Conservation (phyloP, 495 filamentous ascomycete species). For the Aspergillus cavernicola region DNA sequence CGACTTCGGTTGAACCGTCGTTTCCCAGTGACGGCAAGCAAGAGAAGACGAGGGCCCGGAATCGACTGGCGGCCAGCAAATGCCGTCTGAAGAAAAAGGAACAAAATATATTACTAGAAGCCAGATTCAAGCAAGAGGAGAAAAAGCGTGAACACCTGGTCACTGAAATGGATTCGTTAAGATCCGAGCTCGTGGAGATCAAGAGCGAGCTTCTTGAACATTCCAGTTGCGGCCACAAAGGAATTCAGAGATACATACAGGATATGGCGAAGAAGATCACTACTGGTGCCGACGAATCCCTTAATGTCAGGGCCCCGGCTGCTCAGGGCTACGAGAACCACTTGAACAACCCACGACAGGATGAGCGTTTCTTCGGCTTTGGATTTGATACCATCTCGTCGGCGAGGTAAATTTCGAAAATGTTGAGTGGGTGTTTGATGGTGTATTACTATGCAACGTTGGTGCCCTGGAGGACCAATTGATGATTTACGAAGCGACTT, state of each 20-base stretch:
- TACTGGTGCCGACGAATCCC: neutral
- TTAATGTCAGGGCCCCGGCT: neutral
- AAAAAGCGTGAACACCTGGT: slow-evolving; percentile 33
- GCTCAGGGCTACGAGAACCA: neutral
- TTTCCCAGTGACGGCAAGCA: slow-evolving; percentile 15
- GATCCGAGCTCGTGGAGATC: slow-evolving; percentile 54
- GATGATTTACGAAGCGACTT: neutral
- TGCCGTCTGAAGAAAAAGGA: slow-evolving; percentile 67
- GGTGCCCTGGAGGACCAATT: neutral
- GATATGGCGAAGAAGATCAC: slow-evolving; percentile 41
- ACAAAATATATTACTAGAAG: neutral
- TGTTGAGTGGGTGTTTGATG: neutral
- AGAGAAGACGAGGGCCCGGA: slow-evolving; percentile 67
- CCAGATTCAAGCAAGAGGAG: neutral
- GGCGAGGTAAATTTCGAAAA: neutral
- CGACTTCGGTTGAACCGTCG: neutral
- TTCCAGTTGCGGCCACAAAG: slow-evolving; percentile 53
- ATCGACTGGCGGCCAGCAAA: slow-evolving; percentile 80
- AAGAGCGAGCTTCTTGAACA: slow-evolving; percentile 59
- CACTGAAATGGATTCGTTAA: slow-evolving; percentile 41
- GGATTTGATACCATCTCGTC: neutral
- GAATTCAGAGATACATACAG: slow-evolving; percentile 48
- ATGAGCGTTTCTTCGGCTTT: neutral
- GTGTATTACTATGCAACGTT: neutral
- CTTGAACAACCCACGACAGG: neutral